phyloP scores from a whole-genome alignment of 495 filamentous ascomycete species.

The Penicillium cosmopolitanum region DNA sequence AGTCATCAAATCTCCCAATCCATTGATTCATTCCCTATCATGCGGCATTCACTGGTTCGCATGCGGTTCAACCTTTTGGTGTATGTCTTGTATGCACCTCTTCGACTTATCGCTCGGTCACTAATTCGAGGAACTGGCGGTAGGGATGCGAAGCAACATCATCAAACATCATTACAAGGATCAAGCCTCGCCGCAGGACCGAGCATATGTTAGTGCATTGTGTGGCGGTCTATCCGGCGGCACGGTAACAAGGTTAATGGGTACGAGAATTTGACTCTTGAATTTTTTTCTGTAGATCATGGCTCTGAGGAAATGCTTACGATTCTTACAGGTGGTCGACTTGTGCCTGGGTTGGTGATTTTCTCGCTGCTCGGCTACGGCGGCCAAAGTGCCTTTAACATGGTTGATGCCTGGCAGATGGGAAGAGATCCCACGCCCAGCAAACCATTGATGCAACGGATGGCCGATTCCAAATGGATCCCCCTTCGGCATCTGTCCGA shows the following conservation, averaged over 20 bases:
- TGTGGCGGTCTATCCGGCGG: conserved; percentile 74
- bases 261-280: conserved; percentile 44
- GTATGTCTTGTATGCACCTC: conserved; percentile 46
- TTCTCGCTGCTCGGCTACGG: conserved; percentile 64
- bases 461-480: conserved; percentile 75
- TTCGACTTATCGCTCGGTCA: not conserved
- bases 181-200: conserved; percentile 55
- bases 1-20: conserved; percentile 66
- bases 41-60: conserved; percentile 79
- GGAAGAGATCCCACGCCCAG: conserved; percentile 38
- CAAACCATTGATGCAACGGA: conserved; percentile 49
- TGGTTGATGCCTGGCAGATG: conserved; percentile 52
- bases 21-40: conserved; percentile 69
- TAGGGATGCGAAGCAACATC: conserved; percentile 48
- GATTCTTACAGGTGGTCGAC: conserved; percentile 41
- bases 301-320: conserved; percentile 9
- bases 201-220: conserved; percentile 63
- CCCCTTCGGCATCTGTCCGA: conserved; percentile 77
- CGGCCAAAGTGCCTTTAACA: conserved; percentile 63
- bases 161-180: conserved; percentile 48
- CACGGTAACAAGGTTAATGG: conserved; percentile 61
- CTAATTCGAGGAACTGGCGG: conserved; percentile 12
- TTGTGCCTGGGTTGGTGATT: conserved; percentile 64
- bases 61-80: conserved; percentile 77
- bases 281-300: too few relatives aligned